Evolutionary conservation across 2,329 filamentous ascomycete species (phyloP), one percentile per base, ranked within the genome.

Genomic region (Fusarium musae): DNA sequence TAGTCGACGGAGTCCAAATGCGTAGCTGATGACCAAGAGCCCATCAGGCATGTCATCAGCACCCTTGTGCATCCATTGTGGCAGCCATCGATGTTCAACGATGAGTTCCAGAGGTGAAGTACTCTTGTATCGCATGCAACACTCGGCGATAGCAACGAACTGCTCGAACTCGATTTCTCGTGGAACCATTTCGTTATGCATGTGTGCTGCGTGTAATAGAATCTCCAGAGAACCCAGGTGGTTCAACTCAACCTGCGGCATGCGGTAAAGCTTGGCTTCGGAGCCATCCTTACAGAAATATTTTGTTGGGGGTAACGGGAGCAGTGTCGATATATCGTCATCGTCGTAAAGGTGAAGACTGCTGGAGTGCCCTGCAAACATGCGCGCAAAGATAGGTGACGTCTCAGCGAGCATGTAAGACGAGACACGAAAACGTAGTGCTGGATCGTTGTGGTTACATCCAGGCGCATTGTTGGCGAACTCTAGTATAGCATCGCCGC

Each of bases 61-160:
- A 4, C 83, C 84, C 61, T 81, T 82, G 68, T 86, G 83, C 74
- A 86, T 81, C 87, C 87, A 89, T 47, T 85, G 82, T 3, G 86
- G 86, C 23, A 89, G 73, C 87, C 87, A 89, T 42, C 81, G 74
- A 67, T 87, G 84, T 68, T 88, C 86, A 9, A 89, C 87, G 12
- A 84, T 75, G 9, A 85, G 69, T 66, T 88, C 86, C 1, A 89
- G 75, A 1, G 87, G 87, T 0, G 84, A 84, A 1, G 87, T 88
- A 78, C 87, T 86, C 60, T 82, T 85, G 70, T 88, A 89, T 37
- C 83, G 81, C 70, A 87, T 79, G 54, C 82, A 88, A 23, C 83
- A 85, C 64, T 87, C 84, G 0, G 87, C 86, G 58, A 89, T 83
- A 30, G 86, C 85, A 15, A 88, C 85, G 65, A 89, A 87, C 52